phyloP scores from a whole-genome alignment of 179 eudicot species.

The Pouteria campechiana region DNA sequence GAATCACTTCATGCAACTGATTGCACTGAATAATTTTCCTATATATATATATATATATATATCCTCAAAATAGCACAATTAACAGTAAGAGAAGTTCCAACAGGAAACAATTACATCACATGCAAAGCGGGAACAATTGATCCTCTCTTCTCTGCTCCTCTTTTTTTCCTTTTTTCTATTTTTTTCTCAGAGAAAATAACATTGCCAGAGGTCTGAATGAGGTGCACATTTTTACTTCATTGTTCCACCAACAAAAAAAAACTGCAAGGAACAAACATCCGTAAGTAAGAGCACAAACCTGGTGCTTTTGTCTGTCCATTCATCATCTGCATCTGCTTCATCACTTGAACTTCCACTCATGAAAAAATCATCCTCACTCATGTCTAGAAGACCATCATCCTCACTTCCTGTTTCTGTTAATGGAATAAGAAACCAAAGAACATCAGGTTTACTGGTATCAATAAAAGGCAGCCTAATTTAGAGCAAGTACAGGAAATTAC shows the following conservation, averaged over 20 bases:
- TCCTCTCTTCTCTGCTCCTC: too few relatives aligned
- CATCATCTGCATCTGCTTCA: conserved; percentile 96
- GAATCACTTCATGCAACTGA: too few relatives aligned
- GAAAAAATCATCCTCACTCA: conserved; percentile 90
- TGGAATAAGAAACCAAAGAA: not conserved
- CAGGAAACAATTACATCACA: too few relatives aligned
- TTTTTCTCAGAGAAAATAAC: too few relatives aligned
- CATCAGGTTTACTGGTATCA: not conserved
- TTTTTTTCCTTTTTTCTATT: too few relatives aligned
- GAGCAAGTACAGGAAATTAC: not conserved
- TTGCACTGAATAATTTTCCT: too few relatives aligned
- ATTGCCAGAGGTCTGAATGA: too few relatives aligned
- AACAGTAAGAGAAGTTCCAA: too few relatives aligned
- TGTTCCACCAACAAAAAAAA: not conserved
- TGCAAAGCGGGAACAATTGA: too few relatives aligned
- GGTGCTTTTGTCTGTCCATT: conserved; percentile 80
- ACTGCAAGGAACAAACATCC: not conserved
- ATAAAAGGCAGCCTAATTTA: not conserved
- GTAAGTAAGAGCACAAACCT: conserved; percentile 44
- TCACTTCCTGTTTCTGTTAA: conserved; percentile 94
- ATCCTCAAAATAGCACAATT: too few relatives aligned
- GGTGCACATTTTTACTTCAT: too few relatives aligned
- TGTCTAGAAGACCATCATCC: conserved; percentile 81
- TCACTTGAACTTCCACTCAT: conserved; percentile 75
- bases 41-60: too few relatives aligned